Base-by-base conservation (phyloP, 108 stramenopile species). In the Cyclotella kingstonii region DNA sequence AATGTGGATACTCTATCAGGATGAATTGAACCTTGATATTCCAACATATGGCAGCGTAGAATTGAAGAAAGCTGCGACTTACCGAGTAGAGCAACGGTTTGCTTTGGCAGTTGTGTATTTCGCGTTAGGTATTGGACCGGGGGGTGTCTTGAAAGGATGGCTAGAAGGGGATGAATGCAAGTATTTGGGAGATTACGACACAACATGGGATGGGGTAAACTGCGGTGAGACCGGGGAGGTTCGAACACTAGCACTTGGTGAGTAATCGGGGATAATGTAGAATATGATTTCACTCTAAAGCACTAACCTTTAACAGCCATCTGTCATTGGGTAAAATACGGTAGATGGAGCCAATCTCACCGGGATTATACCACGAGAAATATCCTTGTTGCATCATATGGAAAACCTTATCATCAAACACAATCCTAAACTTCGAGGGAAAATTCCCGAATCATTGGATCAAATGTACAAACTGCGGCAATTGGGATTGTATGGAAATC, bases 331-430 rank as follows among this genome's bases (percentile, higher is more conserved):
- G 28, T 29, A 43, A 26, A 14, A 46, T 65, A 23, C 21, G 21
- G 22, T 47, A 77, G 85, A 87, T 58, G 72, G 69, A 45, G 52
- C 61, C 14, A 80, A 77, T 17, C 50, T 70, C 7, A 19, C 31
- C 11, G 79, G 79, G 9, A 48, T 18, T n/a, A 50, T 80, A 18
- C 79, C 79, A 17, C 42, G 10, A 22, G 70, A 80, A 56, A 52
- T 80, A 15, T 68, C 77, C 1, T 70, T 76, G 15, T 60, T 88
- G n/a, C 49, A 42, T 14, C 43, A 46, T 3, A 59, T 87, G 15
- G 81, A 87, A 54, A 77, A 82, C 41, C 57, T 87, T 10, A 73
- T 84, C 51, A 35, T 87, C 42, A 84, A 82, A 62, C 84, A 87
- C 61, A 82, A 87, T 36, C 77, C 77, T 44, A 44, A 79, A 14